Percentiles rank a stretch among this genome's conserved stretches.
These are phyloP conservation scores for Cadophora gregata DNA, from an alignment of 2,329 filamentous ascomycete genomes.

Conservation along the genomic window DNA sequence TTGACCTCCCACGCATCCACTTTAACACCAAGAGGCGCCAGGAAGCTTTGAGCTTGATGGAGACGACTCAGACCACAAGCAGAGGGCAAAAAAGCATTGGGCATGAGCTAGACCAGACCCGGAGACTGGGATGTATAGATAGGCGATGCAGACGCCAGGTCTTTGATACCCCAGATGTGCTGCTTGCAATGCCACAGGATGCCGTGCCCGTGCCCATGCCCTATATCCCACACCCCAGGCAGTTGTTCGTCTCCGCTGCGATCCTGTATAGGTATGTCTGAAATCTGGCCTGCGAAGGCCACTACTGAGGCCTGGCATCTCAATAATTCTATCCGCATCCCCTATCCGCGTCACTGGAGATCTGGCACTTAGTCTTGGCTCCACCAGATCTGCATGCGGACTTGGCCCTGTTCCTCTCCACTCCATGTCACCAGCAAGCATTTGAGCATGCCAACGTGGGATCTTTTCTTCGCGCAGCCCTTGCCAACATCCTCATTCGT, in stretches of 20 bases:
- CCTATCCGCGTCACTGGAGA: constrained; percentile 1
- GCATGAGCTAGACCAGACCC: constrained; percentile 3
- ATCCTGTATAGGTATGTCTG: constrained; percentile 4
- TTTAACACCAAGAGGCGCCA: constrained; percentile 7
- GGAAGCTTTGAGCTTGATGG: constrained; percentile 10
- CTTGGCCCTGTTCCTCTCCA: constrained; percentile 11
- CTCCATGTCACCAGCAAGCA: constrained; percentile 12
- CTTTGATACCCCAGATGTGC: background rate
- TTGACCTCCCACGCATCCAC: constrained; percentile 19
- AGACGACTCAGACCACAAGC: constrained; percentile 11
- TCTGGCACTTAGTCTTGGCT: constrained; percentile 23
- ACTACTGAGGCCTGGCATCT: background rate
- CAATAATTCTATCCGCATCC: background rate
- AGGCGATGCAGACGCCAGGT: constrained; percentile 4
- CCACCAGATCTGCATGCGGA: constrained; percentile 29
- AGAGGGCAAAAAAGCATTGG: constrained; percentile 25
- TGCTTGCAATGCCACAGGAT: background rate
- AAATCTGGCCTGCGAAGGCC: too few species aligned
- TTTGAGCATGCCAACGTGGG: constrained; percentile 24
- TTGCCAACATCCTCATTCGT: constrained; percentile 25
- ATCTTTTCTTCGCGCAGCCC: constrained; percentile 11
- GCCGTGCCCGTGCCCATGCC: too few species aligned
- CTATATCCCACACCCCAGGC: too few species aligned
- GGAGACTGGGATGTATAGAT: background rate
- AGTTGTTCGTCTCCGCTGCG: background rate